Evolutionary conservation across 1,284 basidiomycete species (phyloP).

Genomic region (Puccinia polysora): DNA sequence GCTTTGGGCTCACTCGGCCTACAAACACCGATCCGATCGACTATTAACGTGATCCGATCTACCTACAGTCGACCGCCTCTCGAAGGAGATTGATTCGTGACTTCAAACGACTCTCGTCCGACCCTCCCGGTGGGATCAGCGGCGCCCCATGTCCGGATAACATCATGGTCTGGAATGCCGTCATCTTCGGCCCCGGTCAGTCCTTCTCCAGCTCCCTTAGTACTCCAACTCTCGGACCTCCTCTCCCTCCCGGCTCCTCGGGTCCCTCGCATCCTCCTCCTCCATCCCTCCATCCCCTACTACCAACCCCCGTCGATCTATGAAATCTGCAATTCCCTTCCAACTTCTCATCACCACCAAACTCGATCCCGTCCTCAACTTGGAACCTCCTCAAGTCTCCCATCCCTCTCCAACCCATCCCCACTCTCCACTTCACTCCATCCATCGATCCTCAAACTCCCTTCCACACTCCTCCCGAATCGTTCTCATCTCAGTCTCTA

Average conservation of each 20-base stretch:
- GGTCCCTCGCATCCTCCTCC: not conserved
- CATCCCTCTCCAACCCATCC: too few species aligned
- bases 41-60: too few species aligned
- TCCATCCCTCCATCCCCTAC: not conserved
- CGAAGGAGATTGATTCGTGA: constrained; percentile 86
- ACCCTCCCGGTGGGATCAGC: constrained; percentile 91
- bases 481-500: too few species aligned
- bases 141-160: constrained; percentile 96
- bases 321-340: too few species aligned
- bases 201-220: constrained; percentile 44
- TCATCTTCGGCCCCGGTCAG: constrained; percentile 94
- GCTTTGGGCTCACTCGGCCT: too few species aligned
- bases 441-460: too few species aligned
- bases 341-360: too few species aligned
- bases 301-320: not conserved
- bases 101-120: constrained; percentile 88
- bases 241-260: not conserved
- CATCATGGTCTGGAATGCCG: constrained; percentile 99
- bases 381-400: too few species aligned
- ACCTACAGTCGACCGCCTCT: constrained; percentile 78
- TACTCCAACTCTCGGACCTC: not conserved
- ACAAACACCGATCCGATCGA: too few species aligned
- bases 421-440: too few species aligned
- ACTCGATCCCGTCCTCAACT: not conserved
- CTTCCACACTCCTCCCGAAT: too few species aligned